phyloP scores from a whole-genome alignment of 108 stramenopile genomes.

The Cyclotella kingstonii region DNA sequence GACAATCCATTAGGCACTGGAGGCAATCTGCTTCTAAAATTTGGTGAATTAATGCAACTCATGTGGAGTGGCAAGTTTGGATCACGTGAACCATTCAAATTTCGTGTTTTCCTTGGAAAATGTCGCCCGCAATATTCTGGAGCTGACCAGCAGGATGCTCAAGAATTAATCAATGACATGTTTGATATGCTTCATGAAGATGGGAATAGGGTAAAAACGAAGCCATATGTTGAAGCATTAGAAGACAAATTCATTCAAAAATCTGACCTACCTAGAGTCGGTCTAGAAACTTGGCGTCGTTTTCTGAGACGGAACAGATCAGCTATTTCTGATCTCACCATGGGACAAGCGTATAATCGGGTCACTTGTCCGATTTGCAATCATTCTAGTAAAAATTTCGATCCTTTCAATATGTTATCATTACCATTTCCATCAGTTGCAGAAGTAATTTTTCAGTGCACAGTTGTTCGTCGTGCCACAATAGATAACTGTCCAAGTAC shows the following conservation, averaged over 20 bases:
- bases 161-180: constrained; percentile 89
- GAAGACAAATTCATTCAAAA: constrained; percentile 82
- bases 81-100: constrained; percentile 71
- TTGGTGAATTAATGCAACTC: constrained; percentile 72
- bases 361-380: constrained; percentile 84
- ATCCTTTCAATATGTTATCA: constrained; percentile 91
- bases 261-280: constrained; percentile 59
- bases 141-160: constrained; percentile 95
- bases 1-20: constrained; percentile 94
- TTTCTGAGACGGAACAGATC: constrained; percentile 80
- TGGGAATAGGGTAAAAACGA: constrained; percentile 89
- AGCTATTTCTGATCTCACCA: constrained; percentile 77
- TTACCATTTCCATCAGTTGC: constrained; percentile 90
- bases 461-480: constrained; percentile 75
- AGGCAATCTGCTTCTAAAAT: constrained; percentile 91
- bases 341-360: constrained; percentile 82
- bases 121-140: constrained; percentile 86
- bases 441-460: constrained; percentile 79
- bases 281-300: constrained; percentile 81
- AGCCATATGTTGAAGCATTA: constrained; percentile 87
- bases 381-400: constrained; percentile 85
- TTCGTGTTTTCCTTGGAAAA: constrained; percentile 74
- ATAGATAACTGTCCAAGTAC: constrained; percentile 66
- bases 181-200: constrained; percentile 93
- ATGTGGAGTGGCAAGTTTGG: constrained; percentile 86